Evolutionary conservation across 2,329 filamentous ascomycete genomes (phyloP), one percentile per base, ranked within the genome.

Genomic region (Chaetomium sp.): DNA sequence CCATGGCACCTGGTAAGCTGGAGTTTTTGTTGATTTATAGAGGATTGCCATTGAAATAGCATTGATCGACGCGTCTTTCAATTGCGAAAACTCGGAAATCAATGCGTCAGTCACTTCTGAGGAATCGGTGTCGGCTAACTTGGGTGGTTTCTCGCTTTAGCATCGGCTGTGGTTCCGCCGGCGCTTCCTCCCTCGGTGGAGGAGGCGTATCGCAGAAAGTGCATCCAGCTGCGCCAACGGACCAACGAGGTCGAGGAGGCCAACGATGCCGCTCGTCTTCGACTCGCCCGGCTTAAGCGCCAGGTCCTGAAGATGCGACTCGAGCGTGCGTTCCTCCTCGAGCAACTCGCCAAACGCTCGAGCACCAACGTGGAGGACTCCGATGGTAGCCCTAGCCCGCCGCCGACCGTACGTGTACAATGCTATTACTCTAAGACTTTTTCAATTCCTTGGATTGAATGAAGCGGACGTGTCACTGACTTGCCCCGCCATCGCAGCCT

Each of bases 131-230:
- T 56, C 61, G 59, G 46, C 55, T 37, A 47, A 37, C 50, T 11
- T 7, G 27, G 10, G 36, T 38, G 19, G 8, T 14, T 36, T 36
- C 46, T 27, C 11, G 6, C 32, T n/a, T 9, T 49, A 72, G 70
- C 62, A 64, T 66, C 69, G 66, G 70, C 75, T 27, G 19, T 27
- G 59, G 75, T 81, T 53, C 82, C 82, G 35, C 81, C 83, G 12
- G 73, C 82, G 42, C 77, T 87, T 4, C 90, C 92, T 19, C 92
- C 94, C 12, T 95, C 91, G 12, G 91, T 97, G 60, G 92, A 99
- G 73, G 87, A 92, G 70, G 91, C 92, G 50, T 99, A 97, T 74
- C 91, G 94, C 66, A 84, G 89, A 62, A 97, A 99, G 82, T 97
- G 92, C 72, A 90, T 96, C 69, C 88, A 95, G 65, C 82, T 99